Evolutionary conservation across 441 rosid species (phyloP), one percentile per base, ranked within the genome.

Genomic region (Euphorbia schlechtendalii): DNA sequence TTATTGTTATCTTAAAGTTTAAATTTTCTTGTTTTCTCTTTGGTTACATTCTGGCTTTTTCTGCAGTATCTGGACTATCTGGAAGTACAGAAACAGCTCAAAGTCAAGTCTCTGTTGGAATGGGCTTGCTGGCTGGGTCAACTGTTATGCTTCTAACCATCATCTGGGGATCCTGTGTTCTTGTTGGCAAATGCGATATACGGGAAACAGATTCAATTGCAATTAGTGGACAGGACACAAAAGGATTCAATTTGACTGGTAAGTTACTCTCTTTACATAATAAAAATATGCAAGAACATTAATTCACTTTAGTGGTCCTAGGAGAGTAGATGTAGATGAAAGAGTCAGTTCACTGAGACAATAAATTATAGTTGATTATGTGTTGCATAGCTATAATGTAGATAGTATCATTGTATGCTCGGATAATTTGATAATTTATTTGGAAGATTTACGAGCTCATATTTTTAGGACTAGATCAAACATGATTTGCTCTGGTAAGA

Each of bases 121-220:
- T 92, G 96, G 98, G 98, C 22, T 77, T 92, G 77, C 74, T 90
- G 14, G 98, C 98, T 54, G 98, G 96, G 10, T 90, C 96, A 18
- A 92, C 98, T 2, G 97, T 92, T 59, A 83, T 92, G 89, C 97
- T 92, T 43, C 77, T 85, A 45, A 92, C 98, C 5, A 70, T 92
- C 7, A 82, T 90, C 55, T 93, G 97, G 96, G 98, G 97, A 41
- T 76, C 94, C 22, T 93, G 98, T 66, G 80, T 88, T 22, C 34
- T 88, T 14, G 89, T 85, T 68, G 97, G 97, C 75, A 88, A 82
- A 74, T 85, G 89, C 69, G 97, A 93, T 61, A 79, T 93, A 70
- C 61, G 32, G 17, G 76, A 72, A 70, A 20, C 70, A 1, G 83
- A 83, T 66, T 59, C 78, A 0, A 60, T 76, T 59, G 93, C 96